Evolutionary conservation across 2,329 filamentous ascomycete species (phyloP).

Genomic region (Cordyceps sp.): DNA sequence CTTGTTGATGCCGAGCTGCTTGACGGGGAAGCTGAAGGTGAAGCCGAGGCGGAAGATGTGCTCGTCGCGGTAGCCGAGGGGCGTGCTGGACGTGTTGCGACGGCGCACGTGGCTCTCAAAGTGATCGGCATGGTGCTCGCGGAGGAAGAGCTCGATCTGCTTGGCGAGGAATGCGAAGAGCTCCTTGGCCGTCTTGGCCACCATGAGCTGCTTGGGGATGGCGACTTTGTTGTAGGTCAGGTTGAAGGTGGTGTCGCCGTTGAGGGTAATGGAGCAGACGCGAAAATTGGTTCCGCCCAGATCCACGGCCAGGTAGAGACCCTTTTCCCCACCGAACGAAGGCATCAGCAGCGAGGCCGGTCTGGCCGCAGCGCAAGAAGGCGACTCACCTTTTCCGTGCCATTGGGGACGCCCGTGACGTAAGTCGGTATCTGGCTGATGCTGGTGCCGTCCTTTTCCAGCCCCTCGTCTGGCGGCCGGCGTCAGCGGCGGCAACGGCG

Average conservation of each 20-base stretch:
- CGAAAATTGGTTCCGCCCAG: constrained; percentile 98
- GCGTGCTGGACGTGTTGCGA: constrained; percentile 41
- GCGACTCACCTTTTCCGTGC: constrained; percentile 71
- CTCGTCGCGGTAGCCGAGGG: constrained; percentile 47
- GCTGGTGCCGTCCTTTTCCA: constrained; percentile 60
- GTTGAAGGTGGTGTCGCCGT: constrained; percentile 89
- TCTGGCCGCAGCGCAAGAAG: not conserved
- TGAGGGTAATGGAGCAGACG: constrained; percentile 85
- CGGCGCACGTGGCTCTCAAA: constrained; percentile 56
- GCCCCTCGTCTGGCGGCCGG: constrained; percentile 50
- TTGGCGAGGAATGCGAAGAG: constrained; percentile 86
- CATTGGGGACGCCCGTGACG: constrained; percentile 89
- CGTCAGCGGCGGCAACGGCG: not conserved
- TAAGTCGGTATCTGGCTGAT: constrained; percentile 96
- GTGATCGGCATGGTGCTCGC: constrained; percentile 74
- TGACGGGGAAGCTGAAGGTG: constrained; percentile 94
- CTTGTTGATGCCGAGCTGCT: constrained; percentile 90
- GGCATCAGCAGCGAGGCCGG: not conserved
- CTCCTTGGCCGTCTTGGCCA: constrained; percentile 68
- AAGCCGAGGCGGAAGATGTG: constrained; percentile 90
- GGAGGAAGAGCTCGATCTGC: constrained; percentile 79
- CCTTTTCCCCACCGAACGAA: constrained; percentile 30
- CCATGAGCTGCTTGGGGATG: constrained; percentile 82
- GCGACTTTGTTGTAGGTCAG: constrained; percentile 84
- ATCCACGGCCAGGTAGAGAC: constrained; percentile 89